Evolutionary conservation across 169 alveolate genomes (phyloP), one percentile per base, ranked within the genome.

Genomic region (Plasmodium berghei): DNA sequence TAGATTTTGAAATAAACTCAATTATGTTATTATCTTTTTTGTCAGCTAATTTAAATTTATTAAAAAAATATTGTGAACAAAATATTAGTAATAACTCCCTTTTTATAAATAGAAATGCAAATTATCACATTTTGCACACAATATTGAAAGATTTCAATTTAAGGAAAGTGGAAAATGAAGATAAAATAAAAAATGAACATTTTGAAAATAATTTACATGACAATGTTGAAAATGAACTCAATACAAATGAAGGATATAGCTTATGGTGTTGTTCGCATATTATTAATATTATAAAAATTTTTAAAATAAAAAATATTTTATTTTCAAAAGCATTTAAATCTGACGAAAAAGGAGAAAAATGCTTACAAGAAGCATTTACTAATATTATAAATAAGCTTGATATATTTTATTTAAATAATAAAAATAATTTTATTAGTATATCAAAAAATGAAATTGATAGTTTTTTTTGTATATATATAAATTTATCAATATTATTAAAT

Each of bases 401-500:
- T 18, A 12, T 52, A 3, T 52, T 52, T 52, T 12, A 52, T 9
- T 67, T 52, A 16, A 49, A 49, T 26, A 18, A 5, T 5, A 40
- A 48, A 5, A 26, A 70, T 9, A 52, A 49, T 16, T 48, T 18
- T 48, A 12, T 26, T 9, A 10, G 48, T 4, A 46, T 48, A 0
- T 48, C 89, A 6, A 74, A 77, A 69, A 77, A 77, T 26, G 89
- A 63, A 40, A 58, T 77, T 4, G 66, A 77, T 46, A 77, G 75
- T 22, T 49, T 77, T 77, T 12, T 69, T n/a, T 64, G 64, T n/a
- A 77, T 77, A 34, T 77, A 77, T 46, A 70, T 63, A 5, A 46
- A 77, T 14, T 9, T 52, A 45, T 54, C 89, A 62, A 49, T 52
- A 16, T 16, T 77, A 40, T 45, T 77, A n/a, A 20, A 24, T 4